These are phyloP conservation scores for Penicillium longicatenatum DNA, from an alignment of 495 filamentous ascomycete species.

Conservation along the genomic window DNA sequence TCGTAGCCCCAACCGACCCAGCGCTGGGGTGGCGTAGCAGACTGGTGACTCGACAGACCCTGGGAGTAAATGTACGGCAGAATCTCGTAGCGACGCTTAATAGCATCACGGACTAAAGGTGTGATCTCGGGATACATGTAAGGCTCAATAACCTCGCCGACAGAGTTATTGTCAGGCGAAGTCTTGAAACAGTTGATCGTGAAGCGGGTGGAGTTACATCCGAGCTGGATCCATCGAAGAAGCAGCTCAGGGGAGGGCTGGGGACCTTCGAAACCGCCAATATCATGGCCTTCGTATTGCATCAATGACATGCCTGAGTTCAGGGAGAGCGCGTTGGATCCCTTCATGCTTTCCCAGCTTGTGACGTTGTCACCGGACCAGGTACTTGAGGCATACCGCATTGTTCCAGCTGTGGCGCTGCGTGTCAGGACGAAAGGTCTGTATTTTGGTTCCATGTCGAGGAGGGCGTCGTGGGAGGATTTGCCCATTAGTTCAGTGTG, in stretches of 20 bases:
- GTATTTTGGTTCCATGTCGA: constrained; percentile 53
- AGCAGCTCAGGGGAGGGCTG: constrained; percentile 68
- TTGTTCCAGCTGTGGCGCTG: constrained; percentile 66
- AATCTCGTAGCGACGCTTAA: constrained; percentile 68
- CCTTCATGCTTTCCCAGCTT: constrained; percentile 69
- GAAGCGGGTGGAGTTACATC: constrained; percentile 67
- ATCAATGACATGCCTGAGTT: constrained; percentile 67
- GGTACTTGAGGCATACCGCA: constrained; percentile 64
- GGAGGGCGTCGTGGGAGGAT: constrained; percentile 63
- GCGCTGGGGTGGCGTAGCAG: constrained; percentile 61
- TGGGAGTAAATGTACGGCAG: constrained; percentile 69
- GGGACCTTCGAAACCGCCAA: constrained; percentile 71
- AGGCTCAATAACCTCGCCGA: constrained; percentile 71
- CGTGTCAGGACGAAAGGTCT: constrained; percentile 68
- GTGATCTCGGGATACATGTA: constrained; percentile 71
- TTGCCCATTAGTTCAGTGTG: constrained; percentile 69
- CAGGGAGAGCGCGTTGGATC: constrained; percentile 64
- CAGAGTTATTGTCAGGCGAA: constrained; percentile 55
- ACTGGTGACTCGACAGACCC: constrained; percentile 58
- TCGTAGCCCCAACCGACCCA: constrained; percentile 73
- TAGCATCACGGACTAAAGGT: constrained; percentile 58
- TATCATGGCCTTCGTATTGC: constrained; percentile 68
- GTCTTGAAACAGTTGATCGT: constrained; percentile 79
- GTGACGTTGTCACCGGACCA: constrained; percentile 71
- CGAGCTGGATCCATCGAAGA: constrained; percentile 70